Conservation (phyloP, 2,329 filamentous ascomycete genomes). For the Neonectria hederae region DNA sequence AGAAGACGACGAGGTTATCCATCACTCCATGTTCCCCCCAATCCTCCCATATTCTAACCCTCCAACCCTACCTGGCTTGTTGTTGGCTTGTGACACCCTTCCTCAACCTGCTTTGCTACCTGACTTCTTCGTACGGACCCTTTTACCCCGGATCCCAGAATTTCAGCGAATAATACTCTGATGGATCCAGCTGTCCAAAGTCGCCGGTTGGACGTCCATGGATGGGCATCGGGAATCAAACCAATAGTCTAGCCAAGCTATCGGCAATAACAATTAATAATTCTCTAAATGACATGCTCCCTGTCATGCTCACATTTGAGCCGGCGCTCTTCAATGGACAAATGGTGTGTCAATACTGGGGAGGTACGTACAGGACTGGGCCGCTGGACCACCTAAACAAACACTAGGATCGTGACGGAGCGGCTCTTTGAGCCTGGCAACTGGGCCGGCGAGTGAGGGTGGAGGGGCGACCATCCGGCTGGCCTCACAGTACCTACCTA, state of each 20-base stretch:
- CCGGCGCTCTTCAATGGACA: conserved; percentile 1
- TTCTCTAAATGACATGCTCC: conserved; percentile 7
- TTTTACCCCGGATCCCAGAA: conserved; percentile 17
- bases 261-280: conserved; percentile 9
- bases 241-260: neutral
- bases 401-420: conserved; percentile 44
- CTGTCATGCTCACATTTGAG: conserved; percentile 1
- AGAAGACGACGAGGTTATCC: conserved; percentile 11
- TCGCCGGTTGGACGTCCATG: neutral
- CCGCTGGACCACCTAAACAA: conserved; percentile 29
- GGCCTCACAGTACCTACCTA: conserved; percentile 25
- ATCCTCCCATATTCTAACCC: neutral
- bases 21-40: neutral
- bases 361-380: conserved; percentile 23
- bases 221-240: conserved; percentile 1
- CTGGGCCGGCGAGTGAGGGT: conserved; percentile 34
- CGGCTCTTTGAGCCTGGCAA: conserved; percentile 38
- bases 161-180: neutral
- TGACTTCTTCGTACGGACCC: conserved; percentile 5
- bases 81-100: conserved; percentile 3
- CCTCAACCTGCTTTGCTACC: neutral
- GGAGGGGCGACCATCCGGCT: conserved; percentile 33
- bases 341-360: conserved; percentile 3
- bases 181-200: neutral
- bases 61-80: neutral